Base-by-base conservation (phyloP, 202 grass and related monocot species). In the Schoenoplectus tabernaemontani region DNA sequence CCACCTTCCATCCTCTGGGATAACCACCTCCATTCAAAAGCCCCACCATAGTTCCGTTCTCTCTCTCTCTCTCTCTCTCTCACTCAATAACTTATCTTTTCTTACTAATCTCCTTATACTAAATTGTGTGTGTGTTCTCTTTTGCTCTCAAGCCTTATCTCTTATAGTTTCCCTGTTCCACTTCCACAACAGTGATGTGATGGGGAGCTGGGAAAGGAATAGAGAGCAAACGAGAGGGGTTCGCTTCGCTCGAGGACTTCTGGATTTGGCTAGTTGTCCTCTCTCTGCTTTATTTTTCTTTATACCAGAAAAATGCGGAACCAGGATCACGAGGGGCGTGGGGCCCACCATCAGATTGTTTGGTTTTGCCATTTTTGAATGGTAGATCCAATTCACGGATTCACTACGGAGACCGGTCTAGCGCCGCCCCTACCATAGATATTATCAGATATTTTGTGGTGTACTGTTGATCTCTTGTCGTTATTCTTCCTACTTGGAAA, bases 1-100 rank as follows among this genome's bases (percentile, higher is more conserved):
- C 20, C 20, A 83, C 57, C 64, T 82, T 80, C 73, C 88, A 76
- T 33, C 59, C 57, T 32, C 10, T 7, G 19, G 59, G 50, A 16
- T 71, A 76, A 22, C 6, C 78, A 2, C 16, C 78, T 1, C 30
- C 57, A 50, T 63, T 50, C n/a, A 56, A 44, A 17, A 62, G 42
- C 23, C 10, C 48, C 20, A 32, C 72, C 63, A 59, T 53, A 3
- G 2, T 2, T 42, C 34, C 43, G 42, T 24, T 16, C 8, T 15
- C 5, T 15, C 8, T 59, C 19, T 24, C n/a, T n/a, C n/a, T n/a
- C n/a, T n/a, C n/a, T n/a, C n/a, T n/a, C n/a, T n/a, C n/a, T n/a
- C n/a, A n/a, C 3, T 17, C 5, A 28, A 30, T 28, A 2, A 11
- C 42, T 71, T 26, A 7, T 16, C 11, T 28, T 44, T 10, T 76